phyloP scores from a whole-genome alignment of 2,329 filamentous ascomycete species.

The Endoconidiophora polonica region DNA sequence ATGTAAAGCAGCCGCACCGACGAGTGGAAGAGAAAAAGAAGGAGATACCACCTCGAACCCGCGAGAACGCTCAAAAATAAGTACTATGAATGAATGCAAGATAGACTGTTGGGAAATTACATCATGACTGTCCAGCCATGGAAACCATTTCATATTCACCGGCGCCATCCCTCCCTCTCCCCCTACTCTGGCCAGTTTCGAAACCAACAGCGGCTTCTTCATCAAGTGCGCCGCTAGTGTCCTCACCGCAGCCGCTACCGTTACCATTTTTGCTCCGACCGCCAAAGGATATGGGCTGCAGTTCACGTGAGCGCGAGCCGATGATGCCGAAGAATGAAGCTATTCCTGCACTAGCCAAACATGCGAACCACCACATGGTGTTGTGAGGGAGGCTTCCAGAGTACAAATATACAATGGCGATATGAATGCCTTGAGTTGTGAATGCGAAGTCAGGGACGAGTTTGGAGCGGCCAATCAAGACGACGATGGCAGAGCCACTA shows the following conservation, averaged over 20 bases:
- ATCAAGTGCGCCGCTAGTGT: slow-evolving; percentile 18
- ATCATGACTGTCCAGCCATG: slow-evolving; percentile 22
- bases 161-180: slow-evolving; percentile 34
- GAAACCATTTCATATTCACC: slow-evolving; percentile 52
- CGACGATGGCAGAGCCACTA: slow-evolving; percentile 68
- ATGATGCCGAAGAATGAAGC: slow-evolving; percentile 57
- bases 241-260: slow-evolving; percentile 10
- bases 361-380: slow-evolving; percentile 68
- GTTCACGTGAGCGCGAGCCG: slow-evolving; percentile 79
- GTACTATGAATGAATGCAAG: background rate
- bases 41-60: background rate
- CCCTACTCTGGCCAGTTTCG: slow-evolving; percentile 32
- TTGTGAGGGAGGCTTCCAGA: slow-evolving; percentile 59
- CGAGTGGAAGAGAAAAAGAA: background rate
- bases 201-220: slow-evolving; percentile 31
- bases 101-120: background rate
- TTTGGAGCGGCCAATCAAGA: slow-evolving; percentile 76
- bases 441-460: slow-evolving; percentile 89
- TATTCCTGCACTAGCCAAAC: slow-evolving; percentile 29
- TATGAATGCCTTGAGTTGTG: slow-evolving; percentile 71
- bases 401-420: slow-evolving; percentile 63
- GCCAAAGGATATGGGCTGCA: slow-evolving; percentile 77
- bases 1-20: background rate
- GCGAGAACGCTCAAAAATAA: slow-evolving; percentile 5
- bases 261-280: slow-evolving; percentile 27